Percentiles rank a stretch among this genome's conserved stretches.
phyloP scores from a whole-genome alignment of 2,329 filamentous ascomycete genomes.

The Westerdykella ornata region DNA sequence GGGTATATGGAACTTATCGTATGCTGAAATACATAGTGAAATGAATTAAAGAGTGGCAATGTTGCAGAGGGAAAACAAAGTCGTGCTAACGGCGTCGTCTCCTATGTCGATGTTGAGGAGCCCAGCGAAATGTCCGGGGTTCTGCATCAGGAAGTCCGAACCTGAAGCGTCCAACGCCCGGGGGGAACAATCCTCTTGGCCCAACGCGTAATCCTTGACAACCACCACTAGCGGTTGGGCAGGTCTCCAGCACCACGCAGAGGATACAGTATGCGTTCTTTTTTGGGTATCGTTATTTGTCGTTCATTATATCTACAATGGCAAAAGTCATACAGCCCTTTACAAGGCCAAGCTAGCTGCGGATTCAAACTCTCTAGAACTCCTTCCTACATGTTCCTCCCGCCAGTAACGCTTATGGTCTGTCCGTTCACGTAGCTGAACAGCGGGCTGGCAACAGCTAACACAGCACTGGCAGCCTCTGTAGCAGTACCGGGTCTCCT shows the following conservation, averaged over 20 bases:
- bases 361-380: neutral
- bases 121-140: too few species aligned
- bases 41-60: constrained; percentile 12
- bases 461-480: constrained; percentile 70
- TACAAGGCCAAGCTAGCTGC: neutral
- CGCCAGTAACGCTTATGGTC: constrained; percentile 80
- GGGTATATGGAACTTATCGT: constrained; percentile 13
- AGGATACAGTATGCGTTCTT: neutral
- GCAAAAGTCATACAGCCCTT: constrained; percentile 8
- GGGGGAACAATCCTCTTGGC: too few species aligned
- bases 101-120: neutral
- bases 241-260: too few species aligned
- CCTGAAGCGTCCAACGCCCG: too few species aligned
- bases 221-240: neutral
- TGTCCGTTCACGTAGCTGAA: constrained; percentile 82
- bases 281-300: constrained; percentile 1
- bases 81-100: neutral
- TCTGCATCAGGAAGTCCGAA: too few species aligned
- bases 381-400: constrained; percentile 52
- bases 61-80: constrained; percentile 2
- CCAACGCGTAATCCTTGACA: too few species aligned
- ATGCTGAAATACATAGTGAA: constrained; percentile 25
- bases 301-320: constrained; percentile 8
- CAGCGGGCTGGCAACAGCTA: constrained; percentile 73
- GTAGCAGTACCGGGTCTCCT: constrained; percentile 68